Percentiles rank a stretch among this genome's conserved stretches.
These are phyloP conservation scores for Diaporthe batatas DNA, from an alignment of 2,329 filamentous ascomycete genomes.

Conservation along the genomic window DNA sequence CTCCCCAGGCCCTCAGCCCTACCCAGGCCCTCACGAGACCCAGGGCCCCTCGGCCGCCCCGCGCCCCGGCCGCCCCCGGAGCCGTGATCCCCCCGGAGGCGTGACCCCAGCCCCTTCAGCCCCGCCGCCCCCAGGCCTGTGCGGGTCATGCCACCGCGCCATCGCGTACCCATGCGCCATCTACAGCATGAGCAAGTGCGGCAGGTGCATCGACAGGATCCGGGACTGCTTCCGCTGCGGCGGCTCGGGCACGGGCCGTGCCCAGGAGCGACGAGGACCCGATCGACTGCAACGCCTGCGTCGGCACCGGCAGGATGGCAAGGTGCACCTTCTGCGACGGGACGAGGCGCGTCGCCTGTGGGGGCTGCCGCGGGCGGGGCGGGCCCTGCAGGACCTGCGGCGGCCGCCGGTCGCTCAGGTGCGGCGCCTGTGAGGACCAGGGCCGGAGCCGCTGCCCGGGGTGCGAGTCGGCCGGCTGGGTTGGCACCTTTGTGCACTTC, in stretches of 20 bases:
- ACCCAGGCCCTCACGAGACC: too few species aligned
- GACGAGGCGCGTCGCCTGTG: background rate
- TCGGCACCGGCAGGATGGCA: background rate
- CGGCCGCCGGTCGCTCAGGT: background rate
- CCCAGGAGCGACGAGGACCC: too few species aligned
- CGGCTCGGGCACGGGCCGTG: too few species aligned
- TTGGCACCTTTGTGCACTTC: background rate
- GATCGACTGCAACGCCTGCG: background rate
- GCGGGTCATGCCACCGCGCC: background rate
- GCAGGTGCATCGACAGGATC: background rate
- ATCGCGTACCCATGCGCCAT: background rate
- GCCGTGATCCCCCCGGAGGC: too few species aligned
- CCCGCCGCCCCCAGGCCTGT: background rate
- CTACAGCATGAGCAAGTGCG: background rate
- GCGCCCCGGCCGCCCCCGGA: too few species aligned
- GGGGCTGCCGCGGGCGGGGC: background rate
- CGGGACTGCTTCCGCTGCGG: background rate
- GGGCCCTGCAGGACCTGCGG: background rate
- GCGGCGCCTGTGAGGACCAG: background rate
- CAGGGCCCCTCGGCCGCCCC: too few species aligned
- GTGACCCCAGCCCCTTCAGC: accelerated
- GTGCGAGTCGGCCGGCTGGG: background rate
- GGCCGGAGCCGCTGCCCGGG: too few species aligned
- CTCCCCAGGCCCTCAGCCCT: too few species aligned
- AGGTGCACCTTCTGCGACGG: background rate